Base-by-base conservation (phyloP, 2,329 filamentous ascomycete genomes). In the Talaromyces albobiverticillius region DNA sequence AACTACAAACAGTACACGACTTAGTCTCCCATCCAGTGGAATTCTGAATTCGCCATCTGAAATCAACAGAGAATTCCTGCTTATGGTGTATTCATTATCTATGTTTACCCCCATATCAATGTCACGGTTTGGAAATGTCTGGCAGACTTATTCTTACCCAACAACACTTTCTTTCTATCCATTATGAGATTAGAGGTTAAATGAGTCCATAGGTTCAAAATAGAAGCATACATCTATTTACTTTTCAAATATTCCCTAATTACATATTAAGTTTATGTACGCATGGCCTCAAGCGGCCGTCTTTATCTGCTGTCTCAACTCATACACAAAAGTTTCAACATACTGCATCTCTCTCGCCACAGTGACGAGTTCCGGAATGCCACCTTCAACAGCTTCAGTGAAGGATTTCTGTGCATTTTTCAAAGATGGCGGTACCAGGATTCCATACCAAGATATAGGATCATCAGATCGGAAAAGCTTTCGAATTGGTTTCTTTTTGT, bases 381-480 rank as follows among this genome's bases (percentile, higher is more conserved):
- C 57, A 8, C 62, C 62, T 23, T 70, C 65, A n/a, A 76, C 60
- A 13, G 67, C 73, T n/a, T 62, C 59, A 7, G 61, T 66, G 56
- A 80, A 80, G 13, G 68, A 70, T 46, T 59, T 64, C 60, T 79
- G 77, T 3, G 76, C 72, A 34, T 57, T 67, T 52, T 74, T 74
- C 32, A 80, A 66, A 22, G 73, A 67, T 9, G 67, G 66, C 3
- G 77, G 73, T 16, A 76, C 70, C 11, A 80, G 64, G 38, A 79
- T 74, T 5, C 77, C 77, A 59, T 77, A 80, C 76, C 76, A 79
- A 20, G 68, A 67, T 22, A 79, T 60, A 7, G 77, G 77, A 55
- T 80, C 71, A 46, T 64, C 63, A 18, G 68, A 67, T 42, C 61
- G 64, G 55, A 64, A 55, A 25, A 62, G 63, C 58, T 63, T 65